Percentiles rank a stretch among this genome's conserved stretches.
Conservation (phyloP, 2,329 filamentous ascomycete genomes). For the Colletotrichum costaricense region DNA sequence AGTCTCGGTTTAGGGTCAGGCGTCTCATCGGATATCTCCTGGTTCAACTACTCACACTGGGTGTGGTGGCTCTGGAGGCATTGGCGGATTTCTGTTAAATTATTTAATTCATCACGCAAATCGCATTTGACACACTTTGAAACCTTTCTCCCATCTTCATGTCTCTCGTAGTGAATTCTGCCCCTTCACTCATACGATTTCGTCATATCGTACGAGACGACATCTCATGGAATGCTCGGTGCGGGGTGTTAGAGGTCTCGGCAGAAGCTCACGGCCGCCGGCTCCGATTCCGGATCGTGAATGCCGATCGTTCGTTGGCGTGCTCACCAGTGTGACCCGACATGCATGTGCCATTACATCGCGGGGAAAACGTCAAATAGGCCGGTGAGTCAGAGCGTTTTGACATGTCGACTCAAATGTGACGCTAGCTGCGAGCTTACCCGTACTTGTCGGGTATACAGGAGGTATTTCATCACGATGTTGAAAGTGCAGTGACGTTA, state of each 20-base stretch:
- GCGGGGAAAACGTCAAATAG: background rate
- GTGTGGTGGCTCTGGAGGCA: background rate
- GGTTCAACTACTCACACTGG: background rate
- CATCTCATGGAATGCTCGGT: background rate
- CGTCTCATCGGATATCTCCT: background rate
- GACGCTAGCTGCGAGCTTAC: background rate
- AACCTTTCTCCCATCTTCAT: too few species aligned
- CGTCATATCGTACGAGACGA: background rate
- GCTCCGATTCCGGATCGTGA: conserved; percentile 1
- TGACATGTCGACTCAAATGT: background rate
- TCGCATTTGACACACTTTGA: background rate
- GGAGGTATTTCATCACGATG: background rate
- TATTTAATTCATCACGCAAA: background rate
- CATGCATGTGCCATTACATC: conserved; percentile 3
- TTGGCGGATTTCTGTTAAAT: background rate
- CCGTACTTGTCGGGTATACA: background rate
- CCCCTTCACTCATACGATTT: background rate
- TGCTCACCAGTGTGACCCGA: conserved; percentile 3
- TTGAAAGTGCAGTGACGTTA: background rate
- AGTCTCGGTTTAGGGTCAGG: background rate
- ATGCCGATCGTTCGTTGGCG: background rate
- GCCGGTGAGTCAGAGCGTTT: conserved; percentile 2
- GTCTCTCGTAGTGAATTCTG: background rate
- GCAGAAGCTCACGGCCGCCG: background rate
- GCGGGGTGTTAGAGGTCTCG: conserved; percentile 1